Conservation (phyloP, 73 alveolate genomes). For the Diophrys appendiculata region DNA sequence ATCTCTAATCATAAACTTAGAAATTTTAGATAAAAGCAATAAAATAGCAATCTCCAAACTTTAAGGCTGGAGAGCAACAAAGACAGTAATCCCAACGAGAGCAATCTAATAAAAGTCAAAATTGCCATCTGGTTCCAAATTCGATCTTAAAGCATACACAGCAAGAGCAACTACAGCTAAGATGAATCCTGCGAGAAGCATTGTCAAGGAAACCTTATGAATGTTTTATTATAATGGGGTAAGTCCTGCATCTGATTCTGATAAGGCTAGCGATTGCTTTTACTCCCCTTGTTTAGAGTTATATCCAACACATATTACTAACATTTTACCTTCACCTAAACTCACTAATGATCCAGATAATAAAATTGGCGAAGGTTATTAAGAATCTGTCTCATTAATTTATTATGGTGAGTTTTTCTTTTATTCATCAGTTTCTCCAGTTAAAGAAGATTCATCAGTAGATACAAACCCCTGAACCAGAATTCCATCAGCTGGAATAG, state of each 20-base stretch:
- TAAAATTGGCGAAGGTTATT: slow-evolving; percentile 54
- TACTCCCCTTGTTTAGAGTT: slow-evolving; percentile 52
- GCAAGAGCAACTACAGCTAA: slow-evolving; percentile 51
- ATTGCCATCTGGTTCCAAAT: slow-evolving; percentile 45
- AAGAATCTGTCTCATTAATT: no score
- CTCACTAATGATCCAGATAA: slow-evolving; percentile 52
- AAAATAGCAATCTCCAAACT: slow-evolving; percentile 93
- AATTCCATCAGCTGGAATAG: no score
- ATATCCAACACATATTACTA: slow-evolving; percentile 58
- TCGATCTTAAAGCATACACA: slow-evolving; percentile 43
- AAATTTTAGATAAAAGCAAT: slow-evolving; percentile 77
- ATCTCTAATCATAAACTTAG: slow-evolving; percentile 82
- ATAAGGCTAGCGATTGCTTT: slow-evolving; percentile 40
- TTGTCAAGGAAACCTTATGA: slow-evolving; percentile 58
- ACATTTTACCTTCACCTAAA: slow-evolving; percentile 56
- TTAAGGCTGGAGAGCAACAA: slow-evolving; percentile 92
- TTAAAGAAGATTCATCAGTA: no score
- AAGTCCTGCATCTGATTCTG: slow-evolving; percentile 42
- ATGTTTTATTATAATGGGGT: slow-evolving; percentile 60
- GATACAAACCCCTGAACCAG: no score
- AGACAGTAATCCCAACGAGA: slow-evolving; percentile 72
- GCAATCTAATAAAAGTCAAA: slow-evolving; percentile 65
- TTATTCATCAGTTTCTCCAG: no score
- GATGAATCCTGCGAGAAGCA: slow-evolving; percentile 57
- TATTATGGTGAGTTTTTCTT: no score